phyloP scores from a whole-genome alignment of 2,329 filamentous ascomycete species.

The Diaporthe batatas region DNA sequence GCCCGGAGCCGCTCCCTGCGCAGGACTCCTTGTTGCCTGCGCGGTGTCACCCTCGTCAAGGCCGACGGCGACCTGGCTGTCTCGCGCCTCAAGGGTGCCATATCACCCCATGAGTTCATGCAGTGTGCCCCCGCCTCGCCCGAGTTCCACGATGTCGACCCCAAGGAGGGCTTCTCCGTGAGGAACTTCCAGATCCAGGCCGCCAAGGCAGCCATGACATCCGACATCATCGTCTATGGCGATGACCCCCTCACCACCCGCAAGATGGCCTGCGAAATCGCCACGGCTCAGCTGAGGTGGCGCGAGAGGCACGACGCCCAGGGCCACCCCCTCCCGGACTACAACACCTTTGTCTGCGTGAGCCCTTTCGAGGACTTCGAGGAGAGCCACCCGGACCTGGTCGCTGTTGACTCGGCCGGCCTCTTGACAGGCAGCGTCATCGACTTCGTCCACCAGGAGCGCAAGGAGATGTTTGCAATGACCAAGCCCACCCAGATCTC shows the following conservation, averaged over 20 bases:
- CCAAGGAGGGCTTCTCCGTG: constrained; percentile 91
- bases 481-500: constrained; percentile 90
- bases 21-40: constrained; percentile 80
- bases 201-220: constrained; percentile 87
- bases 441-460: constrained; percentile 91
- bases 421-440: constrained; percentile 81
- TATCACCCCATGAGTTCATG: constrained; percentile 85
- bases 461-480: constrained; percentile 94
- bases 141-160: constrained; percentile 86
- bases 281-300: constrained; percentile 83
- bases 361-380: constrained; percentile 80
- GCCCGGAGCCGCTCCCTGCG: constrained; percentile 79
- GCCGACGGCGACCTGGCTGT: constrained; percentile 82
- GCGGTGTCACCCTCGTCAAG: constrained; percentile 88
- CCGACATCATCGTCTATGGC: constrained; percentile 93
- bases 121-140: constrained; percentile 59
- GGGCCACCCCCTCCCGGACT: constrained; percentile 70
- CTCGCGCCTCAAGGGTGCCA: constrained; percentile 87
- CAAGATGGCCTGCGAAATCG: constrained; percentile 77
- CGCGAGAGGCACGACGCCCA: constrained; percentile 72
- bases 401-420: constrained; percentile 81
- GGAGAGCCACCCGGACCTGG: constrained; percentile 74
- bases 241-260: constrained; percentile 73
- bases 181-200: constrained; percentile 98
- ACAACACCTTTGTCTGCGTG: constrained; percentile 85